These are phyloP conservation scores for Yamadazyma sp. DNA, from an alignment of 1,139 yeast genomes.

Conservation along the genomic window DNA sequence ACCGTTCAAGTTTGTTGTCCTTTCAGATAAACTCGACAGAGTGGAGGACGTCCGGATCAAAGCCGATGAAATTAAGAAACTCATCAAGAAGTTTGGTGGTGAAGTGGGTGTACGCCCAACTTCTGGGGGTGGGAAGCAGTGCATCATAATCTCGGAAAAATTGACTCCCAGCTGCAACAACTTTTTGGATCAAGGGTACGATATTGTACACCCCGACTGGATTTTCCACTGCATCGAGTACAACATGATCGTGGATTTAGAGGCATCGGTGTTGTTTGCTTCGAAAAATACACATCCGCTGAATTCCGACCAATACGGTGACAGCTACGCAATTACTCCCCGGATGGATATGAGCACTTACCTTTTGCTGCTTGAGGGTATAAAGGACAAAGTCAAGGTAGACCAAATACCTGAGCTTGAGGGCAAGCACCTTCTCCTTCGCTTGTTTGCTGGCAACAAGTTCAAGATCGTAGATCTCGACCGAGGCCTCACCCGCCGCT, in stretches of 20 bases:
- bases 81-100: slow-evolving; percentile 57
- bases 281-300: slow-evolving; percentile 12
- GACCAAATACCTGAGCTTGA: slow-evolving; percentile 4
- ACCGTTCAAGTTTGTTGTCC: slow-evolving; percentile 30
- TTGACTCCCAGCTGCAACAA: slow-evolving; percentile 46
- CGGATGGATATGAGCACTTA: slow-evolving; percentile 7
- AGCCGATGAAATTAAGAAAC: slow-evolving; percentile 32
- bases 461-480: slow-evolving; percentile 11
- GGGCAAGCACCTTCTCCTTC: not conserved
- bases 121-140: slow-evolving; percentile 22
- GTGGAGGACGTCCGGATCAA: slow-evolving; percentile 27
- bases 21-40: slow-evolving; percentile 40
- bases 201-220: slow-evolving; percentile 71
- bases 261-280: slow-evolving; percentile 55
- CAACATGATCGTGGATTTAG: slow-evolving; percentile 49
- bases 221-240: slow-evolving; percentile 60
- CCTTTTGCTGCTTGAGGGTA: slow-evolving; percentile 2
- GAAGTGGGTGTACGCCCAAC: slow-evolving; percentile 17
- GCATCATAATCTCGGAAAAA: slow-evolving; percentile 49
- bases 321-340: slow-evolving; percentile 39
- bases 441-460: slow-evolving; percentile 9
- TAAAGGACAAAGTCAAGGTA: not conserved
- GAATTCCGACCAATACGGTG: slow-evolving; percentile 53
- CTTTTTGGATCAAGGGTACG: slow-evolving; percentile 48
- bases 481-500: not conserved